These are phyloP conservation scores for Saprolegnia diclina DNA, from an alignment of 352 stramenopile genomes.

Conservation along the genomic window DNA sequence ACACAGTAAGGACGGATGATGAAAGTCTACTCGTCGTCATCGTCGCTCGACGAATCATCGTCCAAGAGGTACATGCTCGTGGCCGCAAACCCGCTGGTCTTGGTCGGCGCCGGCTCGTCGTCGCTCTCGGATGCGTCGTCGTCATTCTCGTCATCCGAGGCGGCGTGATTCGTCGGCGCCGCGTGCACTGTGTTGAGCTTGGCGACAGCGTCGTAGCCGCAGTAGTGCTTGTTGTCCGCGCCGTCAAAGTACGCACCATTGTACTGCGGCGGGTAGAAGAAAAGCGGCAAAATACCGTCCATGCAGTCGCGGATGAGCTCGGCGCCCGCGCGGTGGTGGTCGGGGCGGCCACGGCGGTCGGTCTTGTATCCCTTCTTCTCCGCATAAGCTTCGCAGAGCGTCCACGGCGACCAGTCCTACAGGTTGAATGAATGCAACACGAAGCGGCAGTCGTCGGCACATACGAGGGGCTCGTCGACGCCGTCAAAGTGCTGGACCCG, in stretches of 20 bases:
- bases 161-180: constrained; percentile 29
- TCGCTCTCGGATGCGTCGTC: constrained; percentile 28
- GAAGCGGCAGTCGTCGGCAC: no score
- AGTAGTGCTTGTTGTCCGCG: constrained; percentile 1
- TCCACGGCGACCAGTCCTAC: constrained; percentile 31
- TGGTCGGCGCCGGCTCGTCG: constrained; percentile 4
- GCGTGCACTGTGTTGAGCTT: constrained; percentile 37
- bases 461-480: constrained; percentile 68
- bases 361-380: constrained; percentile 32
- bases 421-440: neutral
- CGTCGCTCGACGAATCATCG: constrained; percentile 19
- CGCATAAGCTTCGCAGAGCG: constrained; percentile 28
- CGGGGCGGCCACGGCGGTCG: constrained; percentile 63
- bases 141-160: constrained; percentile 27
- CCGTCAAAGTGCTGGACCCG: constrained; percentile 67
- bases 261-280: constrained; percentile 75
- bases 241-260: constrained; percentile 33
- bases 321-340: constrained; percentile 72
- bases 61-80: constrained; percentile 2
- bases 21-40: neutral
- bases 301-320: constrained; percentile 78
- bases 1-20: no score
- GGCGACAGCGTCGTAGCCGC: constrained; percentile 35
- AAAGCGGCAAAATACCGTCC: constrained; percentile 73
- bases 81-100: neutral